phyloP scores from a whole-genome alignment of 2,329 filamentous ascomycete genomes.

The Coniochaeta ligniaria region DNA sequence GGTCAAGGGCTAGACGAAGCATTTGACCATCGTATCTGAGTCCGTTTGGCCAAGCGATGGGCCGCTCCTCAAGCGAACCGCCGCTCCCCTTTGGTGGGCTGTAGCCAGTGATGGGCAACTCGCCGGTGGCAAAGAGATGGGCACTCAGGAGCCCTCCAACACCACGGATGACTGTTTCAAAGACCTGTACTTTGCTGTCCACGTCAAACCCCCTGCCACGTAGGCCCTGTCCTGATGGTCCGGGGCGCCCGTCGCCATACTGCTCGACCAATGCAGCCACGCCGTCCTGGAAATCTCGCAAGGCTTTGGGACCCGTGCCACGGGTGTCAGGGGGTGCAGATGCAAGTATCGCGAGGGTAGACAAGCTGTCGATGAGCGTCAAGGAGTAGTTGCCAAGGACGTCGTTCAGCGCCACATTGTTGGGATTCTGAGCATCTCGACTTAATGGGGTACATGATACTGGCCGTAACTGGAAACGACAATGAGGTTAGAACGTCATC shows the following conservation, averaged over 20 bases:
- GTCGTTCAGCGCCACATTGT: constrained; percentile 84
- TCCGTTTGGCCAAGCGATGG: constrained; percentile 67
- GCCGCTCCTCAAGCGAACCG: constrained; percentile 37
- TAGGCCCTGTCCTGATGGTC: constrained; percentile 60
- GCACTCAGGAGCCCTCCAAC: constrained; percentile 86
- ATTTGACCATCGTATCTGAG: constrained; percentile 86
- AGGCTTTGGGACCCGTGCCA: constrained; percentile 50
- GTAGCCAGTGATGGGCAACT: constrained; percentile 81
- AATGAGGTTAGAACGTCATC: constrained; percentile 6
- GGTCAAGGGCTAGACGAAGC: constrained; percentile 78
- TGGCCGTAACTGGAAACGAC: constrained; percentile 59
- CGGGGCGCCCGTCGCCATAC: constrained; percentile 77
- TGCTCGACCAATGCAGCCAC: constrained; percentile 68
- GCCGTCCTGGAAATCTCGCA: constrained; percentile 72
- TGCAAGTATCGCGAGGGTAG: constrained; percentile 86
- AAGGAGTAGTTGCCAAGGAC: constrained; percentile 95
- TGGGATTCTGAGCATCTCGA: constrained; percentile 72
- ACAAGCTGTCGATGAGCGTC: constrained; percentile 90
- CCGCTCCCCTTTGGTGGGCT: constrained; percentile 36
- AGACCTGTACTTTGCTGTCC: constrained; percentile 97
- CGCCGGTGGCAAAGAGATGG: constrained; percentile 86
- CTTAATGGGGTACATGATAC: constrained; percentile 78
- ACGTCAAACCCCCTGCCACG: constrained; percentile 81
- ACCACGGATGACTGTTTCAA: constrained; percentile 93
- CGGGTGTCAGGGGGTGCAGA: constrained; percentile 56